Percentiles rank a stretch among this genome's conserved stretches.
Conservation (phyloP, 1,284 basidiomycete species). For the Xerocomus alliaceus region DNA sequence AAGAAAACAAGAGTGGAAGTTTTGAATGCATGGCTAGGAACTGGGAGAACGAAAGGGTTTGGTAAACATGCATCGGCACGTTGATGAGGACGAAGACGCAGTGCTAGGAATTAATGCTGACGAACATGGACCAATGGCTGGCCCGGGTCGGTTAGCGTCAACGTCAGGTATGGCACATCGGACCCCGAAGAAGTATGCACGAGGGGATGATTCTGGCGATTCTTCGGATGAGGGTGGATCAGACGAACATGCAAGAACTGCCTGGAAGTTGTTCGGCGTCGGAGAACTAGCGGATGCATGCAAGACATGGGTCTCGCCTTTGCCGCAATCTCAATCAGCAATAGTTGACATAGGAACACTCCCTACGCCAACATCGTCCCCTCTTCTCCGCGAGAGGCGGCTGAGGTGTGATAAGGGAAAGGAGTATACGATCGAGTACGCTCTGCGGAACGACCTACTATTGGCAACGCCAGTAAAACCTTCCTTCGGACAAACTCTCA, state of each 20-base stretch:
- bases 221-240: conserved; percentile 53
- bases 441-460: background rate
- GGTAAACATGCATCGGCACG: conserved; percentile 28
- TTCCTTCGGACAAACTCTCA: background rate
- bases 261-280: conserved; percentile 56
- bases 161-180: background rate
- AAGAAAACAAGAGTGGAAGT: conserved; percentile 51
- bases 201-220: conserved; percentile 46
- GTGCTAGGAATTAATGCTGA: background rate
- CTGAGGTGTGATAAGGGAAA: conserved; percentile 8
- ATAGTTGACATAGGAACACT: conserved; percentile 13
- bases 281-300: conserved; percentile 21
- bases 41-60: conserved; percentile 36
- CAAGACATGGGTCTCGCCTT: conserved; percentile 31
- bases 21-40: conserved; percentile 52
- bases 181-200: conserved; percentile 8
- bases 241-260: conserved; percentile 56
- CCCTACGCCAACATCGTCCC: conserved; percentile 39
- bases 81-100: background rate
- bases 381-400: conserved; percentile 6
- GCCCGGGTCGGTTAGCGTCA: background rate
- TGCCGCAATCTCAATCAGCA: conserved; percentile 6
- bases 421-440: conserved; percentile 4
- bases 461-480: background rate
- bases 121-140: background rate